Evolutionary conservation across 2,329 filamentous ascomycete species (phyloP), one percentile per base, ranked within the genome.

Genomic region (Trichoderma koningiopsis): DNA sequence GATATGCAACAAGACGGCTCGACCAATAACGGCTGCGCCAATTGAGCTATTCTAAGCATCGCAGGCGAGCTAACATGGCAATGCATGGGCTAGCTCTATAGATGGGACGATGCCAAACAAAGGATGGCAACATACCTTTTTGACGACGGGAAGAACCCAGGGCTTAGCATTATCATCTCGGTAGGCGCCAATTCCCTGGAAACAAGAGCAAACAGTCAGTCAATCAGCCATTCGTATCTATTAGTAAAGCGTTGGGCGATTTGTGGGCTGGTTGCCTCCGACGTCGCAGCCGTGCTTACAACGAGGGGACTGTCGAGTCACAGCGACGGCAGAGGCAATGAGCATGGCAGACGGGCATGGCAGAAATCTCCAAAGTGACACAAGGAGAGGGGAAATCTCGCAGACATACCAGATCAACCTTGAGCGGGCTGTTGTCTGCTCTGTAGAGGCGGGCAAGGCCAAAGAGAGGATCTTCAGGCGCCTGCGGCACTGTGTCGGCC

Each of bases 71-170:
- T 60, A 35, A 22, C 29, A 52, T 29, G 56, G 62, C 62, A 65
- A 40, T 31, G 16, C 62, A 29, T 24, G 10, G 43, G 33, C 22
- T 60, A 61, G 33, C 40, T 68, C 33, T 33, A 13, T 35, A 55
- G 27, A 61, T 47, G 43, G 29, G 64, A 33, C 19, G 33, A 14
- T 7, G 40, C 22, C 40, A 37, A 59, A 47, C 61, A 65, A 70
- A 33, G 31, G 27, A 57, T 33, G 68, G 69, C 52, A 43, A 65
- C 74, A 66, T 83, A 97, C 95, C 92, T 97, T 96, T 84, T 93
- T 96, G 71, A 98, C 95, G 2, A 98, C 95, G 24, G 96, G 95
- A 72, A 99, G 83, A 71, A 99, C 90, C 96, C 96, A 99, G 3
- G 96, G 96, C 85, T 98, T 98, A 71, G 94, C 95, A 78, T 94